Evolutionary conservation across 2,329 filamentous ascomycete species (phyloP).

Genomic region (Epichloe coenophiala): DNA sequence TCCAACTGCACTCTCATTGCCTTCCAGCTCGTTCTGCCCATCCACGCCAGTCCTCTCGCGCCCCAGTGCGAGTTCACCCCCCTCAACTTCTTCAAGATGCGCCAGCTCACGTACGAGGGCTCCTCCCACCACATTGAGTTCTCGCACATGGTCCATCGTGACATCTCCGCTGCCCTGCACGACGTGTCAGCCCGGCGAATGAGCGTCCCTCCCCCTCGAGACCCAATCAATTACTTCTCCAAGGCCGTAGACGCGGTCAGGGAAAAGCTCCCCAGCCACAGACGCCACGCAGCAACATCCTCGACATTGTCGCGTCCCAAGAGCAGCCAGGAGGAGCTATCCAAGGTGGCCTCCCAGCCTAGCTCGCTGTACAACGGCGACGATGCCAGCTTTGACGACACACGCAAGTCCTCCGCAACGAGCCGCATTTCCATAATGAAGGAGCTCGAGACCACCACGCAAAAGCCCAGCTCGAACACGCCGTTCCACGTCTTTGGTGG

Average conservation of each 20-base stretch:
- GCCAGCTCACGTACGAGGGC: conserved; percentile 46
- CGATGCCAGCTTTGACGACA: conserved; percentile 7
- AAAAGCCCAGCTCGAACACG: conserved; percentile 9
- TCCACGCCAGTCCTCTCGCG: conserved; percentile 39
- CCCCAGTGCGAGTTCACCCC: conserved; percentile 48
- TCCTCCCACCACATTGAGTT: conserved; percentile 41
- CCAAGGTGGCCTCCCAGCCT: conserved; percentile 1
- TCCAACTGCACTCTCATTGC: conserved; percentile 27
- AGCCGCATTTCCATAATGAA: conserved; percentile 9
- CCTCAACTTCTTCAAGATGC: conserved; percentile 50
- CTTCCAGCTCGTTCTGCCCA: conserved; percentile 49
- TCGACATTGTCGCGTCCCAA: neutral
- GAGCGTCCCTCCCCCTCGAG: neutral
- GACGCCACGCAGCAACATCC: neutral
- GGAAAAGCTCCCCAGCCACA: neutral
- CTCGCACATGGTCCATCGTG: conserved; percentile 44
- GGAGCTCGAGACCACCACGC: conserved; percentile 6
- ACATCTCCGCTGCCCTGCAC: conserved; percentile 30
- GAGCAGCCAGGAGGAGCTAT: conserved; percentile 8
- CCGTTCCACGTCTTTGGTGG: conserved; percentile 29
- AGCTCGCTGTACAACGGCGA: conserved; percentile 4
- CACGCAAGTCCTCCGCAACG: neutral
- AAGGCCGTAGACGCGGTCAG: neutral
- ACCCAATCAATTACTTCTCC: neutral
- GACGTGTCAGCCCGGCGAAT: conserved; percentile 8